These are phyloP conservation scores for Aspergillus intermedius DNA, from an alignment of 2,329 filamentous ascomycete species.

Conservation along the genomic window DNA sequence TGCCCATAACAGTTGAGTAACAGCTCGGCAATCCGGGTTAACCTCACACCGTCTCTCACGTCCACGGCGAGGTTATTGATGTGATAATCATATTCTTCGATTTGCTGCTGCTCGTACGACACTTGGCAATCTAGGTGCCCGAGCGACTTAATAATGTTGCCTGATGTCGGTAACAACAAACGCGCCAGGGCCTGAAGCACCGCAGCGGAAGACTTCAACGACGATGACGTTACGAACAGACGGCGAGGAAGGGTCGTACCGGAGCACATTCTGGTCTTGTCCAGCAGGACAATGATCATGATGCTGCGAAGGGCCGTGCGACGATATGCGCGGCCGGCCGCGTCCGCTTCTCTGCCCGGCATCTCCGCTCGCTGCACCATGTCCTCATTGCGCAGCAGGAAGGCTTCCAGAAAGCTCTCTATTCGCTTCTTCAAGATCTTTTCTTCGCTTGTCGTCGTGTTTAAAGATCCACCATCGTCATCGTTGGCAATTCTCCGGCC, in stretches of 20 bases:
- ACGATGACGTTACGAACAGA: slow-evolving; percentile 48
- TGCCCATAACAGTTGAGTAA: slow-evolving; percentile 43
- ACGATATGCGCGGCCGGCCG: slow-evolving; percentile 45
- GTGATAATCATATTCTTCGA: slow-evolving; percentile 54
- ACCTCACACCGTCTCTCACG: slow-evolving; percentile 54
- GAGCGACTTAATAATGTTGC: slow-evolving; percentile 51
- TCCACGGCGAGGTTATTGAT: slow-evolving; percentile 58
- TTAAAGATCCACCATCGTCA: slow-evolving; percentile 2
- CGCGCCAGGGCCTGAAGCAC: slow-evolving; percentile 48
- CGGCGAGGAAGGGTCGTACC: slow-evolving; percentile 28
- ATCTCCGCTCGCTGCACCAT: slow-evolving; percentile 22
- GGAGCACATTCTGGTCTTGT: slow-evolving; percentile 44
- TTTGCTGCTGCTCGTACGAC: slow-evolving; percentile 47
- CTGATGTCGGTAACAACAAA: slow-evolving; percentile 53
- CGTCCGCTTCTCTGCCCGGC: slow-evolving; percentile 33
- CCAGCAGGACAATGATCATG: slow-evolving; percentile 55
- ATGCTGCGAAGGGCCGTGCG: slow-evolving; percentile 53
- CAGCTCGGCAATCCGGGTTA: slow-evolving; percentile 56
- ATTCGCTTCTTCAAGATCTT: slow-evolving; percentile 37
- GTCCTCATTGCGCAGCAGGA: slow-evolving; percentile 55
- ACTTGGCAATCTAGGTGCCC: slow-evolving; percentile 53
- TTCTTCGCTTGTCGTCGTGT: slow-evolving; percentile 5
- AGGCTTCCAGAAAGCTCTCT: slow-evolving; percentile 50
- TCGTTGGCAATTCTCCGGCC: slow-evolving; percentile 44
- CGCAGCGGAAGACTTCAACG: slow-evolving; percentile 50